Evolutionary conservation across 2,329 filamentous ascomycete genomes (phyloP), one percentile per base, ranked within the genome.

Genomic region (Epichloe sp.): DNA sequence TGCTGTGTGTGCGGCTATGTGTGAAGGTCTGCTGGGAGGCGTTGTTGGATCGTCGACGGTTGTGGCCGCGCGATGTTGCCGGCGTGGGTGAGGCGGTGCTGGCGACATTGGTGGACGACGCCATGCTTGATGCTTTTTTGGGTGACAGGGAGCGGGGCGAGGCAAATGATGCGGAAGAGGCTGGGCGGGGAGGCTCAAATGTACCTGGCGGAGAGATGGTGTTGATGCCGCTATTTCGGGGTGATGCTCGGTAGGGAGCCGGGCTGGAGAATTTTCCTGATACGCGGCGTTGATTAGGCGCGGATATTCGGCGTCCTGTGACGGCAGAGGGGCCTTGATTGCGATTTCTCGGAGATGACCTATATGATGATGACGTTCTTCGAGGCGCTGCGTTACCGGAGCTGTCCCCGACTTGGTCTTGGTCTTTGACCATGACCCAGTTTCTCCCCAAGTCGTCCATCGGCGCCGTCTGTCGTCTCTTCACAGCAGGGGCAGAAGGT

Each of bases 361-460:
- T 58, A 14, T 59, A 52, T 14, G 58, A 51, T 6, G 58, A 51
- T 6, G 57, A 52, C 41, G 60, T 58, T 44, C 62, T 59, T 26
- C 60, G 61, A 12, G 59, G 59, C 44, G 60, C 53, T 37, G 34
- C 19, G 21, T 19, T 37, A n/a, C 41, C 40, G 4, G 8, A 21
- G 14, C 17, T 64, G 51, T 55, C 21, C 4, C 34, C 44, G 8
- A 17, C 44, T 56, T 59, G 63, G 44, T 74, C 74, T 51, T 60
- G 63, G 42, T 74, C 73, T 51, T 70, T 70, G 26, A 89, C 79
- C 55, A 89, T 73, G 31, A 89, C 82, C 85, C 85, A 89, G 66
- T 82, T 86, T 51, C 74, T 77, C 34, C 77, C 72, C 5, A 86
- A 69, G 43, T 83, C 79, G 55, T 80, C 75, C 17, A 71, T 68